Base-by-base conservation (phyloP, 805 yeast species). In the Wickerhamomyces bovis region DNA sequence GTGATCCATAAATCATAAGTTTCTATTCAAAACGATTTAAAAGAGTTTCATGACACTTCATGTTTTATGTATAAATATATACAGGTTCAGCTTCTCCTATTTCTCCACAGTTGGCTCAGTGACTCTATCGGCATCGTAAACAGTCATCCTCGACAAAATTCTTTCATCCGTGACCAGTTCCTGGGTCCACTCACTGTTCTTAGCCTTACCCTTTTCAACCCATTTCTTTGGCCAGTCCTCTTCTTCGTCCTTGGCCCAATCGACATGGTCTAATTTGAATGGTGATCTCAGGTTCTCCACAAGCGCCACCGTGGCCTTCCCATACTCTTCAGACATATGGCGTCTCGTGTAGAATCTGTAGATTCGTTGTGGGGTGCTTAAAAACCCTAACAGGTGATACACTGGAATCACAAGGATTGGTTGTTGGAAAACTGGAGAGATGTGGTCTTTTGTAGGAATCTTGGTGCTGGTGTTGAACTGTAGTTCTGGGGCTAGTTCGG, bases 151-250 rank as follows among this genome's bases (percentile, higher is more conserved):
- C 21, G 66, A 61, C 11, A 75, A 64, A 16, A 92, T 78, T 49
- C 96, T 70, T 9, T 77, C 79, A 60, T 92, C 98, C 25, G 78
- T 78, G 8, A 61, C 70, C 41, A 90, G 68, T 23, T 84, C 90
- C 58, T 81, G 80, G 46, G 83, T 80, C 99, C 99, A 92, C 62
- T 92, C 97, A 53, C 95, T 84, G 38, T 77, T 69, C 53, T 80
- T 83, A 44, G 79, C 85, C 41, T 65, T 62, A n/a, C 96, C 96
- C 48, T 73, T 75, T 53, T 80, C 74, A 30, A 87, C 85, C 96
- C 97, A 92, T 48, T 76, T 75, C 45, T 70, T 65, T 13, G 97
- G 96, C 97, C 97, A 92, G 53, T 87, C 92, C 6, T 64, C 58
- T 61, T 90, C 97, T 63, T 89, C 97, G 38, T 71, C 79, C 44